Percentiles rank a stretch among this genome's conserved stretches.
Evolutionary conservation across 352 stramenopile genomes (phyloP).

Genomic region (Thraustochytrium sp.): DNA sequence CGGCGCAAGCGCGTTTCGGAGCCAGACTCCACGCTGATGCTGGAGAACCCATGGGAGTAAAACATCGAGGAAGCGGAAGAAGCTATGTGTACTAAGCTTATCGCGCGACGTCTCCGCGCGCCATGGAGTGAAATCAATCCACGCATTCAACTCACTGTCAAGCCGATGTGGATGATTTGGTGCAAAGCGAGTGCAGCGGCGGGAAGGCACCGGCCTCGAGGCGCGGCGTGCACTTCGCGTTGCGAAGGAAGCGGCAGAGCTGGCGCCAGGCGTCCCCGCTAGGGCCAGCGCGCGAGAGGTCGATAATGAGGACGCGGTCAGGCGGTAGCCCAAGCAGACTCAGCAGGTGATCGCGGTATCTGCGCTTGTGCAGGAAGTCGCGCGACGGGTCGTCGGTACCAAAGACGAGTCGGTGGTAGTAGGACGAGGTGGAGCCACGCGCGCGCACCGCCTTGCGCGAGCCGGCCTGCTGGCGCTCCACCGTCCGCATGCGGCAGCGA

Average conservation of each 20-base stretch:
- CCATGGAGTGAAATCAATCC: too few relatives aligned
- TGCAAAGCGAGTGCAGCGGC: not conserved
- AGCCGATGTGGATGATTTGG: not conserved
- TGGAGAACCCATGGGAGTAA: constrained; percentile 16
- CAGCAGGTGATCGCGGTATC: constrained; percentile 21
- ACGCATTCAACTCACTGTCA: not conserved
- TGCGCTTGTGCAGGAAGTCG: not conserved
- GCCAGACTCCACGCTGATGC: not conserved
- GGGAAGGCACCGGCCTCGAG: not conserved
- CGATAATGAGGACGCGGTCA: constrained; percentile 3
- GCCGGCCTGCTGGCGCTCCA: not conserved
- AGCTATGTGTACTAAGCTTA: too few relatives aligned
- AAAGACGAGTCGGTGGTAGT: not conserved
- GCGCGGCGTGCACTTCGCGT: not conserved
- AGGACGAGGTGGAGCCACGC: not conserved
- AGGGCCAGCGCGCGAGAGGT: not conserved
- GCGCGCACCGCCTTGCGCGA: not conserved
- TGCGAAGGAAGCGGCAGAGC: constrained; percentile 8
- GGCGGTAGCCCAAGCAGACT: not conserved
- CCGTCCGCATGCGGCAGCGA: not conserved
- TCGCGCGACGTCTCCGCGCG: too few relatives aligned
- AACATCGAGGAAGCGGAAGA: not conserved
- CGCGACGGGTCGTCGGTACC: not conserved
- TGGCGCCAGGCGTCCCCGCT: constrained; percentile 18
- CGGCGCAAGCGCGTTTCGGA: not conserved